Evolutionary conservation across 2,329 filamentous ascomycete genomes (phyloP), one percentile per base, ranked within the genome.

Genomic region (Teratosphaeria destructans): DNA sequence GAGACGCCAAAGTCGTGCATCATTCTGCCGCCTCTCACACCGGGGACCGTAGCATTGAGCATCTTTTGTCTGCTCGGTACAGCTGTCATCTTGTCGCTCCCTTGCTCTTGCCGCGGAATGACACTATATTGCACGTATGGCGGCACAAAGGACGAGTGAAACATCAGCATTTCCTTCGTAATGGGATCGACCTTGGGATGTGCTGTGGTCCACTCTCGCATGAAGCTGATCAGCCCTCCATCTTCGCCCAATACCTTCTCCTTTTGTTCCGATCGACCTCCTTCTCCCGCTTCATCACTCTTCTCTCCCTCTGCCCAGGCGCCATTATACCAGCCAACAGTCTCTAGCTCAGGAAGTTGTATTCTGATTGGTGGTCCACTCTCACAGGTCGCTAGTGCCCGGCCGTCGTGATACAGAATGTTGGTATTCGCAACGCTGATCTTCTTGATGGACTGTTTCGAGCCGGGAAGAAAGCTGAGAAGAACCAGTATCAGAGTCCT

Each of bases 1-100:
- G 85, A 87, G 1, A 86, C 85, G 14, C 86, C 86, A 71, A 89
- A 89, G 69, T 89, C 86, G 67, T 89, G 87, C 85, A 89, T 89
- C 80, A 89, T 86, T 68, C 86, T 88, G 1, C 85, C 82, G 1
- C 81, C 81, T 3, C 76, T 75, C 29, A 89, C 77, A 0, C 85
- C 85, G 0, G 84, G 81, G 0, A 89, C 78, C 0, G 84, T 75
- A 6, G 77, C 73, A 63, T 83, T 83, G 59, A 87, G 73, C 55
- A 76, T 65, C 49, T 63, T 69, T 47, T 19, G 61, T 23, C 5
- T 52, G 26, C 12, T 56, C 35, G 52, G n/a, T 35, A 3, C 26
- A 7, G 19, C 19, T 8, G 26, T 32, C 23, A 27, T 19, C 27
- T 19, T 52, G n/a, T 35, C 34, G 5, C 54, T 37, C 3, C 55